Evolutionary conservation across 768 basidiomycete genomes (phyloP), one percentile per base, ranked within the genome.

Genomic region (Fibroporia radiculosa): DNA sequence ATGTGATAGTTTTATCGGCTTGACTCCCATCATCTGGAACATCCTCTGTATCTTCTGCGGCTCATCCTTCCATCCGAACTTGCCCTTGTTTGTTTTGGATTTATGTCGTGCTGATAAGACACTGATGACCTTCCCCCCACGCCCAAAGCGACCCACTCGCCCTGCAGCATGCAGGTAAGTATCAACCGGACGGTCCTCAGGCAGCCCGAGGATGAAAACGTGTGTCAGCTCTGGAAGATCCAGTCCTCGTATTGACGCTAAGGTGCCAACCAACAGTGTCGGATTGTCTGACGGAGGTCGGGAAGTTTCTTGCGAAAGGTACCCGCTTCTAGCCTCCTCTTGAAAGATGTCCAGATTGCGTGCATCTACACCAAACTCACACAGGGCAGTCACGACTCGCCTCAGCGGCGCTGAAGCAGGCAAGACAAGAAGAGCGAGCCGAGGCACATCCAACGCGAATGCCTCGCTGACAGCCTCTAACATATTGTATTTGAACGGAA

Each of bases 381-480:
- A 72, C 52, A 89, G 66, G 40, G 87, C 86, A 45, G 74, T 70
- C 11, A 88, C 70, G 29, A 76, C 75, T 19, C 80, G 75, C 39
- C 71, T 72, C 18, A 88, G 74, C 0, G 83, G 69, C 14, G 77
- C 74, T 19, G 68, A 68, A 5, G 84, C 69, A 3, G 80, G 80
- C 28, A 89, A 57, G 14, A 86, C 79, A n/a, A 89, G 66, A 14
- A 89, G 65, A 16, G 77, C 86, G 11, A 76, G 55, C 31, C 71
- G 69, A 29, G 83, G 80, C 18, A 89, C 86, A 43, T 86, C 84
- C 16, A 86, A 57, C 14, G 84, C 86, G 58, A 89, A 82, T 3
- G 71, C 69, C 8, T 76, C 72, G 4, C 82, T 85, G 38, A 89
- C 70, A 2, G 80, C 80, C 57, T 89, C 86, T 51, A 88, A 56